Base-by-base conservation (phyloP, 202 grass and related monocot genomes). In the Setaria viridis region DNA sequence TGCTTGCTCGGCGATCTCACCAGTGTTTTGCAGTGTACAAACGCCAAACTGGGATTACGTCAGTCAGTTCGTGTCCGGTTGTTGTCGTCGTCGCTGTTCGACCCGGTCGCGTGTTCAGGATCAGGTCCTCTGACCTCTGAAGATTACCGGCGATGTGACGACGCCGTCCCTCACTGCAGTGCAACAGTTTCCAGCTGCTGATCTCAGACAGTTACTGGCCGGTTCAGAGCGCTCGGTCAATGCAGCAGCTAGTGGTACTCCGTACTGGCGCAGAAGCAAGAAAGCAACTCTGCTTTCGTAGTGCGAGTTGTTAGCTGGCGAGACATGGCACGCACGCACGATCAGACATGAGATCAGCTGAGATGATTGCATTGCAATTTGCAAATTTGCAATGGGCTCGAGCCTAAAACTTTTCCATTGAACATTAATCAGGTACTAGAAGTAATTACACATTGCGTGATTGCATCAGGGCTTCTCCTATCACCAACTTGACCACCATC, bases 391-490 rank as follows among this genome's bases (percentile, higher is more conserved):
- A 46, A 46, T 46, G 21, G 35, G 68, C 4, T 48, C 2, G 7
- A 45, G 39, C 51, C 64, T 82, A 53, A 70, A 73, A 54, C 39
- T 71, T 62, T 54, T 32, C n/a, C 53, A 70, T 70, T 62, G 46
- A 55, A 67, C 76, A 60, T n/a, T 70, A 74, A 84, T 62, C 79
- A 63, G 62, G 81, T 11, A 47, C 74, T 74, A 83, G 68, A 30
- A 43, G 65, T 72, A 79, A 82, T 82, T 84, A 87, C 80, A 80
- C 33, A 62, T 76, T 87, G 50, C 69, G 68, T 72, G n/a, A 34
- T 6, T 74, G 70, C 33, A 53, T 16, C 62, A 41, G 41, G 35
- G n/a, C 69, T 46, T 9, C 69, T 14, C 46, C 88, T 87, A 87
- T 80, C 25, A 69, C 80, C 54, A 76, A 59, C 30, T 43, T 70